Base-by-base conservation (phyloP, 306 rosid genomes). In the Ochetophila trinervis region DNA sequence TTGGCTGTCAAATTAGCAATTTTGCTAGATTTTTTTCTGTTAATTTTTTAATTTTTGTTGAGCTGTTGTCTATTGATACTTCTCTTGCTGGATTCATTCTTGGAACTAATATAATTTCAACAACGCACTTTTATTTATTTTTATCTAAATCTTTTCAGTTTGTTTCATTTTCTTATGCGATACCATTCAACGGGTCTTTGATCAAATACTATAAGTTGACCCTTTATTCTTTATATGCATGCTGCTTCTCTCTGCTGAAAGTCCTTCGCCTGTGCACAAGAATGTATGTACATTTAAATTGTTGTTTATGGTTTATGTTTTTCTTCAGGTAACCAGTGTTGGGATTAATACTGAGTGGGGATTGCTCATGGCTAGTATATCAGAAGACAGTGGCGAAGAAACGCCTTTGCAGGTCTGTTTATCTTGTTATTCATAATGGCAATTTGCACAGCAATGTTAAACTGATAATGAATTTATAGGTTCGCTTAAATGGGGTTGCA, bases 291-390 rank as follows among this genome's bases (percentile, higher is more conserved):
- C 17, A 4, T 49, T 11, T 17, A 3, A 13, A 1, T 15, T 13
- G 8, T 17, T 49, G 1, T 16, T 16, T 9, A 40, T 8, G 16
- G 4, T 47, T 12, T 66, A 63, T 24, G 42, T 67, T 71, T 45
- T 72, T 68, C 69, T 15, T 49, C 64, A 94, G 99, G 99, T 90
- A 45, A 87, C 91, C 0, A 78, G 95, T 78, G 99, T 94, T 73
- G 99, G 99, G 63, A 19, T 81, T 55, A 90, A 94, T 83, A 94
- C 99, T 51, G 99, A 94, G 76, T 94, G 97, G 97, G 97, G 99
- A 63, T 84, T 94, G 82, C 92, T 94, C 34, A 94, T 94, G 99
- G 94, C 99, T 73, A 94, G 96, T 78, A 94, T 94, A 77, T 86
- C 97, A 20, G 99, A 94, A 77, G 99, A 94, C 81, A 88, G 82